Evolutionary conservation across 1,284 basidiomycete genomes (phyloP).

Genomic region (Apiotrichum veenhuisii): DNA sequence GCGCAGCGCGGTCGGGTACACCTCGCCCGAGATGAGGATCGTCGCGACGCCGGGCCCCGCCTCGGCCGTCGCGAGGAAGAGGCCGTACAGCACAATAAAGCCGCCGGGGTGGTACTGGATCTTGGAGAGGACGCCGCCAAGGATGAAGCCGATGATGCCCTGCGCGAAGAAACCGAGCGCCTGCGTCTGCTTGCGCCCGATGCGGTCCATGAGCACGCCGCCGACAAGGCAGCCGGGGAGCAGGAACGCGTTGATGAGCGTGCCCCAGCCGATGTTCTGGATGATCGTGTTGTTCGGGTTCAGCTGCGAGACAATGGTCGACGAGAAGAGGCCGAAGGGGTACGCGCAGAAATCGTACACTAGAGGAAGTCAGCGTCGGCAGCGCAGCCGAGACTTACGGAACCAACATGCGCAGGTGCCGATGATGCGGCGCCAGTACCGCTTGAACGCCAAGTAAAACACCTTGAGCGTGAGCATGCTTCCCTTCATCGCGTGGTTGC

Average conservation of each 20-base stretch:
- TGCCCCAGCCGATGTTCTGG: constrained; percentile 44
- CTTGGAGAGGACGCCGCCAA: constrained; percentile 18
- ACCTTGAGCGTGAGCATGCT: constrained; percentile 14
- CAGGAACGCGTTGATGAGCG: constrained; percentile 32
- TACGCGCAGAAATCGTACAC: constrained; percentile 62
- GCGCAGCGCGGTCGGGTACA: constrained; percentile 62
- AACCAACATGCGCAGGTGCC: constrained; percentile 56
- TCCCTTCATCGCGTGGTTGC: constrained; percentile 29
- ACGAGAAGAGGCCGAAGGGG: constrained; percentile 59
- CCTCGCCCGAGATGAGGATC: constrained; percentile 45
- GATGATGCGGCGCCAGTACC: constrained; percentile 65
- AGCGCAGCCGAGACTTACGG: background rate
- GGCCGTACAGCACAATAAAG: constrained; percentile 23
- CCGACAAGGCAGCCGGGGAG: constrained; percentile 66
- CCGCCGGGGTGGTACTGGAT: constrained; percentile 17
- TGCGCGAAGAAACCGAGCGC: constrained; percentile 20
- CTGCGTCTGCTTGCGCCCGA: constrained; percentile 58
- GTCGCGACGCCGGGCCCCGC: constrained; percentile 50
- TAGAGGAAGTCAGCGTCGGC: background rate
- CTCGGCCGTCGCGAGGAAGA: constrained; percentile 21
- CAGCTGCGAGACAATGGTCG: constrained; percentile 59
- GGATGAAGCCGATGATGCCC: constrained; percentile 19
- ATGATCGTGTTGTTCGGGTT: constrained; percentile 48
- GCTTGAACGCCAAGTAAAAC: constrained; percentile 55
- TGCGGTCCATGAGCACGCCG: constrained; percentile 66